Percentiles rank a stretch among this genome's conserved stretches.
phyloP scores from a whole-genome alignment of 2,329 filamentous ascomycete genomes.

The Blastomyces emzantsi region DNA sequence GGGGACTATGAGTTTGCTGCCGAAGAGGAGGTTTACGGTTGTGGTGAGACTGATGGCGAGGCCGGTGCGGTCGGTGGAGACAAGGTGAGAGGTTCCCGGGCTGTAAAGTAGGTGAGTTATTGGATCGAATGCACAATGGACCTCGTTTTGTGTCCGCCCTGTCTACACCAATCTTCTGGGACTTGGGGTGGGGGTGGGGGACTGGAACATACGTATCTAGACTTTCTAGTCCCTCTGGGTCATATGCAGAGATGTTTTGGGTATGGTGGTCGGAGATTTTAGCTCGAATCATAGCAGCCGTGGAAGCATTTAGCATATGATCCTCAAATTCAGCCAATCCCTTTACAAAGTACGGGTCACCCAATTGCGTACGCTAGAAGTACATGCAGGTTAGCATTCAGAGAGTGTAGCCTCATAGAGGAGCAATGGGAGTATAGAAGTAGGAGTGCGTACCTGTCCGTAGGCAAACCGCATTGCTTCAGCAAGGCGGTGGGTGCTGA shows the following conservation, averaged over 20 bases:
- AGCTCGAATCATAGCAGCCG: constrained; percentile 50
- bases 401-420: background rate
- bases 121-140: background rate
- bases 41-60: constrained; percentile 75
- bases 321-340: constrained; percentile 56
- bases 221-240: constrained; percentile 57
- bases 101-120: constrained; percentile 20
- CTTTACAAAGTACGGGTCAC: constrained; percentile 67
- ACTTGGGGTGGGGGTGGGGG: background rate
- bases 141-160: background rate
- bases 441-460: constrained; percentile 40
- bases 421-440: background rate
- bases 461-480: constrained; percentile 90
- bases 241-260: constrained; percentile 63
- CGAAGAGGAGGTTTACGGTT: constrained; percentile 81
- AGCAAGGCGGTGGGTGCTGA: constrained; percentile 72
- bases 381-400: background rate
- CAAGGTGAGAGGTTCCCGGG: constrained; percentile 45
- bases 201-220: constrained; percentile 46
- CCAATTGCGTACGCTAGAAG: constrained; percentile 59
- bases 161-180: background rate
- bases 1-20: constrained; percentile 67
- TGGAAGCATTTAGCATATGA: constrained; percentile 55
- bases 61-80: constrained; percentile 61
- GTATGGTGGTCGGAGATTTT: constrained; percentile 66